Evolutionary conservation across 495 filamentous ascomycete species (phyloP), one percentile per base, ranked within the genome.

Genomic region (Hyphodiscus hymeniophilus): DNA sequence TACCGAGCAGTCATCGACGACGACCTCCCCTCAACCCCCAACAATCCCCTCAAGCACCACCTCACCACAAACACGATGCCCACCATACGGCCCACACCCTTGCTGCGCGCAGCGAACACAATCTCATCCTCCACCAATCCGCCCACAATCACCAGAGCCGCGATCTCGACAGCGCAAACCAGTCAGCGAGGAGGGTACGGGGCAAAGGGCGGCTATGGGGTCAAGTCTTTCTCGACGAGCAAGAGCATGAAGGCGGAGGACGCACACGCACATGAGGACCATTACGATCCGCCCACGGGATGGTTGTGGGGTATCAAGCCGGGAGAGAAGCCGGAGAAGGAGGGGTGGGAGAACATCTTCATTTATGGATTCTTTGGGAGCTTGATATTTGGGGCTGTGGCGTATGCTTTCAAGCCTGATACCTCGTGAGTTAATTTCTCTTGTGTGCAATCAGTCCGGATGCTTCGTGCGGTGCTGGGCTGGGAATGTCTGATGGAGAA

Each of bases 361-460:
- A 79, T 85, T 65, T 95, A 83, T 64, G 89, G 91, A 16, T 94
- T 95, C 64, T 87, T 79, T 66, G 92, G 89, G n/a, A 84, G 81
- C 57, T 63, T 96, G 47, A 64, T 74, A 12, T 69, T 88, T 35
- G 83, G 81, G 28, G 79, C 76, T 45, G 74, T 97, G 28, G 89
- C 80, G 56, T 95, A 96, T 74, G 85, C 87, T 42, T 97, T 88
- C 62, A 98, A 98, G 80, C 92, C 92, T 20, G 92, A 98, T 74
- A 97, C 90, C 42, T 94, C 87, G 92, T 98, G 75, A 68, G 91
- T 87, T 36, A 40, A 44, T 38, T 44, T 38, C 10, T 50, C n/a
- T n/a, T n/a, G n/a, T n/a, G n/a, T n/a, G n/a, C n/a, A n/a, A n/a
- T n/a, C n/a, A n/a, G n/a, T n/a, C n/a, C n/a, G n/a, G n/a, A n/a